Evolutionary conservation across 139 green algal genomes (phyloP), one percentile per base, ranked within the genome.

Genomic region (Tetradesmus obliquus): DNA sequence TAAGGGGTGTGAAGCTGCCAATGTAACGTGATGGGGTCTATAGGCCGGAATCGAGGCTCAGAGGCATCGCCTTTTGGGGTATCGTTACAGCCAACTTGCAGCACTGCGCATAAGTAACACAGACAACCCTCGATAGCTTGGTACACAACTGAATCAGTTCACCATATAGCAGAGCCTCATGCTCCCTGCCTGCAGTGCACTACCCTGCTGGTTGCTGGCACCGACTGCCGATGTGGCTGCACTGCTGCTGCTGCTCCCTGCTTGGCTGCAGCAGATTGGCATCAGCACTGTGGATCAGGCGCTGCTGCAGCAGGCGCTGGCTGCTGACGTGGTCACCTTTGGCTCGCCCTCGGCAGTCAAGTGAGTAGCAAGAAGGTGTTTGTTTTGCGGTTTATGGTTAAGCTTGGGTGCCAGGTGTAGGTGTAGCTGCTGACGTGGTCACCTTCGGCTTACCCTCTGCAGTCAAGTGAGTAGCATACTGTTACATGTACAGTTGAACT

Each of bases 341-440:
- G 97, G 96, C n/a, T 98, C 96, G 6, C 97, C 97, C 5, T 98
- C 96, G 9, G 97, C 97, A n/a, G 95, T 99, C 71, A 97, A 97
- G 93, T 96, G 88, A 93, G 94, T 82, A 0, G 0, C 15, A 19
- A 17, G n/a, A 45, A 84, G 22, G 22, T 24, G 79, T 17, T 12
- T 12, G 32, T 45, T 45, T 0, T 45, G 32, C 20, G 79, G 22
- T 24, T 15, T 24, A 53, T 55, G 15, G n/a, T 17, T 19, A 79
- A n/a, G 69, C 79, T 24, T 55, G 79, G 10, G 10, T 17, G 12
- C 79, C 19, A 12, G 79, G 79, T 12, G 22, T 17, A 19, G 12
- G 22, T 72, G 55, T 93, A 54, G 17, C 71, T 7, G 96, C 96
- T 3, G 88, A 95, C 0, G 95, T 98, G 4, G 90, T 98, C 3